A percentile compares a stretch with the other conserved stretches of the same genome.
These are phyloP conservation scores for Tetrapisispora namnaoensis DNA, from an alignment of 805 yeast genomes.

Conservation along the genomic window DNA sequence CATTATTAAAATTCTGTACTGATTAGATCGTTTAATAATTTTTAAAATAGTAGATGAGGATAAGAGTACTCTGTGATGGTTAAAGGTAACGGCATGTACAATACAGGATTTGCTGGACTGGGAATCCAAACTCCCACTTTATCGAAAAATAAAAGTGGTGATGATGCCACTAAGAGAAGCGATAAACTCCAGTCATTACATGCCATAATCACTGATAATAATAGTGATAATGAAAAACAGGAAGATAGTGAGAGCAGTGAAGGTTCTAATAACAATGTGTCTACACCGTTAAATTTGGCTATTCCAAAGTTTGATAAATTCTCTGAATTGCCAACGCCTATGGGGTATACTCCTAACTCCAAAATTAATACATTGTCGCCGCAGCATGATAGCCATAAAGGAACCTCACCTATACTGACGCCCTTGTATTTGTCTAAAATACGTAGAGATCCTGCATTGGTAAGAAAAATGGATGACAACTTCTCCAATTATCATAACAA, in stretches of 20 bases:
- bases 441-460: slow-evolving; percentile 5
- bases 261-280: too few species aligned
- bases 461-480: slow-evolving; percentile 4
- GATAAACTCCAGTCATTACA: slow-evolving; percentile 6
- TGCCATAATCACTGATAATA: neutral
- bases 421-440: slow-evolving; percentile 11
- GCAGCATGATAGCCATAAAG: neutral
- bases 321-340: slow-evolving; percentile 26
- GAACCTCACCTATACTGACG: slow-evolving; percentile 11
- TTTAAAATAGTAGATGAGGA: too few species aligned
- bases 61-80: neutral
- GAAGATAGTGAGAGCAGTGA: neutral
- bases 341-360: slow-evolving; percentile 20
- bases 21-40: too few species aligned
- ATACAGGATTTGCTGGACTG: neutral
- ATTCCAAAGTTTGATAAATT: slow-evolving; percentile 19
- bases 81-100: neutral
- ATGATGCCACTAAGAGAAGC: neutral
- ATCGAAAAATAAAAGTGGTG: slow-evolving; percentile 6
- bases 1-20: too few species aligned
- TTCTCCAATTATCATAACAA: neutral
- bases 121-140: slow-evolving; percentile 12
- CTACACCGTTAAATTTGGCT: slow-evolving; percentile 16
- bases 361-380: slow-evolving; percentile 7
- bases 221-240: neutral